Base-by-base conservation (phyloP, 2,329 filamentous ascomycete species). In the Dactylellina haptotyla region DNA sequence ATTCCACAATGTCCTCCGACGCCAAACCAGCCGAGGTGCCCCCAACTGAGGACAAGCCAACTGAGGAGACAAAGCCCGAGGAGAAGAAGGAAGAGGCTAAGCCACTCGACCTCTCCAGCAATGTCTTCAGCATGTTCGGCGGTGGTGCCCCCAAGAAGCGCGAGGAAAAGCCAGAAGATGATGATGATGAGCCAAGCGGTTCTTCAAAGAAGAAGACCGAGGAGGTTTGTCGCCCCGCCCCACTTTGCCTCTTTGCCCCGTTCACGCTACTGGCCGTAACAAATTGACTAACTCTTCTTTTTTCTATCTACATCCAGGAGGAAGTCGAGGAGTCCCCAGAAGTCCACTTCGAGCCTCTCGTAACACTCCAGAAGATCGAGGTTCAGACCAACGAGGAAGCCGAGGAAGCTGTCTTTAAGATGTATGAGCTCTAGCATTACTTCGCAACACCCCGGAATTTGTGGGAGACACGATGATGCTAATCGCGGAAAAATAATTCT, bases 401-500 rank as follows among this genome's bases (percentile, higher is more conserved):
- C 48, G 95, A 99, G 86, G 93, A 98, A 85, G 92, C 97, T 85
- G 86, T 88, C 39, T 99, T 98, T 89, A 98, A 98, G 89, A 97
- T 98, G 94, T 78, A 72, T 32, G 48, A 23, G 26, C 20, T 18
- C 16, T 23, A n/a, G 26, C 6, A 25, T 56, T 28, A 10, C 32
- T 5, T 45, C 48, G 32, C 2, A 12, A 41, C 20, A n/a, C 41
- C 28, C n/a, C n/a, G n/a, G n/a, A n/a, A n/a, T n/a, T n/a, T n/a
- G n/a, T n/a, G n/a, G n/a, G n/a, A n/a, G n/a, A n/a, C n/a, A n/a
- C n/a, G n/a, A n/a, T n/a, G n/a, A n/a, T n/a, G n/a, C n/a, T n/a
- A n/a, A n/a, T n/a, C n/a, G n/a, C n/a, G n/a, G n/a, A n/a, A n/a
- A 41, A 12, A 37, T 54, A 45, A 45, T 34, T 51, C 26, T 58